These are phyloP conservation scores for Ormosia semicastrata DNA, from an alignment of 306 rosid genomes.

Conservation along the genomic window DNA sequence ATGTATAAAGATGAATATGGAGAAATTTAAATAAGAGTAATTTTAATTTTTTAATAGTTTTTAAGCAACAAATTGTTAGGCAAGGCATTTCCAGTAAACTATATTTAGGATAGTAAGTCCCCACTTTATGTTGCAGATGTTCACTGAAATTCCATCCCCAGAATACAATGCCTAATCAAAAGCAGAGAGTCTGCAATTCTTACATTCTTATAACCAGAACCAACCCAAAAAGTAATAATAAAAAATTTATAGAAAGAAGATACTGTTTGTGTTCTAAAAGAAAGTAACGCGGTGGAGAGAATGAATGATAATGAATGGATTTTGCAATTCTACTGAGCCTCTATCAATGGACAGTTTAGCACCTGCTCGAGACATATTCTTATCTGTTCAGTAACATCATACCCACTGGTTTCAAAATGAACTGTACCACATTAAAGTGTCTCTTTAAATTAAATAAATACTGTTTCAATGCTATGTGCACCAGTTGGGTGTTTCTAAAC, in stretches of 20 bases:
- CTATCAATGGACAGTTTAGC: background rate
- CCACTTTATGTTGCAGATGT: background rate
- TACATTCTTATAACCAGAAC: background rate
- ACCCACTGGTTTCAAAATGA: background rate
- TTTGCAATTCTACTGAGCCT: background rate
- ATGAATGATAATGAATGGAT: background rate
- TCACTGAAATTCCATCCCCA: background rate
- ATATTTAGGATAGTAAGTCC: background rate
- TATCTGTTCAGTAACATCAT: background rate
- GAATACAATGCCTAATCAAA: background rate
- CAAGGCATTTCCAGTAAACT: background rate
- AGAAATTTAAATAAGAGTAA: background rate
- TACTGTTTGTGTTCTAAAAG: background rate
- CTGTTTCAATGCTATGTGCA: background rate
- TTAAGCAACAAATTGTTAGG: background rate
- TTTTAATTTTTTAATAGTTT: background rate
- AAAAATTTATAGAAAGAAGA: background rate
- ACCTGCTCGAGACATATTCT: background rate
- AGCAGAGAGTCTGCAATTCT: background rate
- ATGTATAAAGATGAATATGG: background rate
- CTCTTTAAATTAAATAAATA: background rate
- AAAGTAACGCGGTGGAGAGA: background rate
- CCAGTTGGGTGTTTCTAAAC: background rate
- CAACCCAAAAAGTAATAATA: background rate
- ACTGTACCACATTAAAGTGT: background rate